These are phyloP conservation scores for Albatrellus ellisii DNA, from an alignment of 768 basidiomycete species.

Conservation along the genomic window DNA sequence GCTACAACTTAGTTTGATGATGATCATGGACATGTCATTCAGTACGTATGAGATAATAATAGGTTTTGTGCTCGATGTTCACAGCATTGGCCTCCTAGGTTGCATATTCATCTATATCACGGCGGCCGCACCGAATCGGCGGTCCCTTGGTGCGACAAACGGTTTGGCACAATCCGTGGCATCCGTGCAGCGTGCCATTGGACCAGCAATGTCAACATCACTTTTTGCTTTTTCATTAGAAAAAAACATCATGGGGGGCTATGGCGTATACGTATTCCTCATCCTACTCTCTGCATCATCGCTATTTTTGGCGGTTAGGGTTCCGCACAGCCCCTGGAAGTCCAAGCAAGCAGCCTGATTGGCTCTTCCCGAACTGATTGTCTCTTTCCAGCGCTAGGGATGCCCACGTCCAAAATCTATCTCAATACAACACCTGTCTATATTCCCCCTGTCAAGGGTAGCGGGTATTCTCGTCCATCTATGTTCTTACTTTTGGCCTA, in stretches of 20 bases:
- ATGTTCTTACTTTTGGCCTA: too few relatives aligned
- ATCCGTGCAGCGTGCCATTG: constrained; percentile 34
- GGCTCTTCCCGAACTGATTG: too few relatives aligned
- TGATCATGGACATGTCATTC: constrained; percentile 1
- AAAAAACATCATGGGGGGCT: constrained; percentile 28
- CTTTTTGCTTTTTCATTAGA: constrained; percentile 37
- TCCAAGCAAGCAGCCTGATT: too few relatives aligned
- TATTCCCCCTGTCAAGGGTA: too few relatives aligned
- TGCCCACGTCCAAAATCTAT: too few relatives aligned
- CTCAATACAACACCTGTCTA: too few relatives aligned
- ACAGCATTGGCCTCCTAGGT: constrained; percentile 1
- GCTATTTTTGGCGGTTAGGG: background rate
- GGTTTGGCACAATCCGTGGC: constrained; percentile 39
- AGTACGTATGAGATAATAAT: constrained; percentile 23
- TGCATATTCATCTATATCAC: constrained; percentile 20
- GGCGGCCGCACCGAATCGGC: constrained; percentile 14
- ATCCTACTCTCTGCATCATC: background rate
- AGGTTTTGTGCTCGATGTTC: background rate
- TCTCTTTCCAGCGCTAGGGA: too few relatives aligned
- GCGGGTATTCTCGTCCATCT: too few relatives aligned
- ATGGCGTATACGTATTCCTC: constrained; percentile 20
- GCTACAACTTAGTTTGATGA: background rate
- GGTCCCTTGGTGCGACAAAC: constrained; percentile 34
- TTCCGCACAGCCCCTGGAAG: background rate
- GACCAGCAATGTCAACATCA: constrained; percentile 36